These are phyloP conservation scores for Rhizoctonia solani DNA, from an alignment of 1,284 basidiomycete species.

Conservation along the genomic window DNA sequence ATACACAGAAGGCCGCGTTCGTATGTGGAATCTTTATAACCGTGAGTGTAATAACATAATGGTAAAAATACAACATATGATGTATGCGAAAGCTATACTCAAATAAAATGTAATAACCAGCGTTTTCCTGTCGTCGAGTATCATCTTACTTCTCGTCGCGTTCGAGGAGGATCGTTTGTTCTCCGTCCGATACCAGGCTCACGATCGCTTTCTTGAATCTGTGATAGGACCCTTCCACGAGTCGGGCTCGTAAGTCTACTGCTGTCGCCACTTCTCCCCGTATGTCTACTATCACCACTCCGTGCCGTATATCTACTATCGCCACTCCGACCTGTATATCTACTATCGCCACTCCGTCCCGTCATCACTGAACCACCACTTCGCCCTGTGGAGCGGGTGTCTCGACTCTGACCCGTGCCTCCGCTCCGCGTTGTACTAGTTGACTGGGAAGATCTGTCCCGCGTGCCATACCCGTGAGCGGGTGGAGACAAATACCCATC, in stretches of 20 bases:
- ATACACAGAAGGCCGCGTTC: not conserved
- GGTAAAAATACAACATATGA: not conserved
- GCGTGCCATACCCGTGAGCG: not conserved
- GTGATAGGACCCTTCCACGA: not conserved
- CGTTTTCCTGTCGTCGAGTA: not conserved
- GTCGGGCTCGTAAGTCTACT: no score
- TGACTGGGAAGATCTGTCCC: conserved; percentile 16
- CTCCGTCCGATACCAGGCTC: not conserved
- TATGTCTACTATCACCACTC: not conserved
- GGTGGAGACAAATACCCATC: conserved; percentile 17
- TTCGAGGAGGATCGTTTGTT: not conserved
- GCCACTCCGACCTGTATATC: conserved; percentile 3
- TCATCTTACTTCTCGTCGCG: not conserved
- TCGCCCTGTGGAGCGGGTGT: not conserved
- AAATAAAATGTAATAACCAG: not conserved
- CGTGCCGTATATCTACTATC: conserved; percentile 1
- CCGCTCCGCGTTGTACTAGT: conserved; percentile 26
- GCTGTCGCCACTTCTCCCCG: not conserved
- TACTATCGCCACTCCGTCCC: not conserved
- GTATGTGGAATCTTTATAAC: not conserved
- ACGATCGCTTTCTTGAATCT: not conserved
- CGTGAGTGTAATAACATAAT: not conserved
- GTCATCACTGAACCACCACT: conserved; percentile 1
- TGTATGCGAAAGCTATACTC: not conserved
- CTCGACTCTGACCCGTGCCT: conserved; percentile 2